Conservation (phyloP, 352 stramenopile species). For the Globisporangium okanoganense region DNA sequence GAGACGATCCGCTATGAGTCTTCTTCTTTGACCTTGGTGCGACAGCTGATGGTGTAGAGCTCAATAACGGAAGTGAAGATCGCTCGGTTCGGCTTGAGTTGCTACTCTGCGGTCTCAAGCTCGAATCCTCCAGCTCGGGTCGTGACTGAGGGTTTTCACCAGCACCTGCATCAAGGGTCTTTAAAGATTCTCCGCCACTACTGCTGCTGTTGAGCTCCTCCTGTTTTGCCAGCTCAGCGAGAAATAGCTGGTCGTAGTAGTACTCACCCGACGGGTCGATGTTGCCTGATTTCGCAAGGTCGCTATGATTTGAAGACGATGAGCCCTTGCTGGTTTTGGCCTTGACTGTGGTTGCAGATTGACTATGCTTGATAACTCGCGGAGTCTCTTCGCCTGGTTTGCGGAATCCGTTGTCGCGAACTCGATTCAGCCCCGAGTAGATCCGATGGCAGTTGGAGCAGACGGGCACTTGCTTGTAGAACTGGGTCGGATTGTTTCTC, state of each 20-base stretch:
- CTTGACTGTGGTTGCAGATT: neutral
- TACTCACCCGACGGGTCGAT: conserved; percentile 15
- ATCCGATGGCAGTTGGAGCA: conserved; percentile 72
- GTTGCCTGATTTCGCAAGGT: neutral
- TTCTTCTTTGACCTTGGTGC: conserved; percentile 12
- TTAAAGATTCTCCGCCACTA: neutral
- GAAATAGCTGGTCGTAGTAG: conserved; percentile 57
- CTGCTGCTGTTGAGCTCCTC: neutral
- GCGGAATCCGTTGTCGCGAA: conserved; percentile 50
- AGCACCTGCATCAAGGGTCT: neutral
- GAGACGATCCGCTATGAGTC: neutral
- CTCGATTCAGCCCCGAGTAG: conserved; percentile 52
- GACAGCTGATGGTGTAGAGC: neutral
- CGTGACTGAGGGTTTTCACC: neutral
- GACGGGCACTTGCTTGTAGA: conserved; percentile 76
- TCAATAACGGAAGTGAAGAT: conserved; percentile 7
- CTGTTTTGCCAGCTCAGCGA: conserved; percentile 64
- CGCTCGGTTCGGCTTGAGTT: conserved; percentile 7
- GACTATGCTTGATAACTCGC: conserved; percentile 1
- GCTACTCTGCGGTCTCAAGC: neutral
- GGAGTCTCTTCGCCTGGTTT: neutral
- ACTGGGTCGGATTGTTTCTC: conserved; percentile 55
- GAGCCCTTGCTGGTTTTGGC: neutral
- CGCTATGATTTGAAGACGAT: neutral
- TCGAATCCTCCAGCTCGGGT: conserved; percentile 9